Evolutionary conservation across 2,329 filamentous ascomycete genomes (phyloP).

Genomic region (Aspergillus fumigatus): DNA sequence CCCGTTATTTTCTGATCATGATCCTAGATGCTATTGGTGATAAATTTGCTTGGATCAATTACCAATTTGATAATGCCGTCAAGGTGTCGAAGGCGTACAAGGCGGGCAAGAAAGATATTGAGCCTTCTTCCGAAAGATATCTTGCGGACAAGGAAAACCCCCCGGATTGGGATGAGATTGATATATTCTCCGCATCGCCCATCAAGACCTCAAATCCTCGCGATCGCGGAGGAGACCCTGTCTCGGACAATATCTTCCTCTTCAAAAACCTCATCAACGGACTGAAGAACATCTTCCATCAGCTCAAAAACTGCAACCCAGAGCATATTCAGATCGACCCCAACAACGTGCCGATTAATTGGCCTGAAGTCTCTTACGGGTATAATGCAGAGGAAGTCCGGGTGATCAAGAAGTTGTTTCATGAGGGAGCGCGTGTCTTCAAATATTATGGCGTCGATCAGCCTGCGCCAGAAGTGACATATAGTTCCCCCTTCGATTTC

Average conservation of each 20-base stretch:
- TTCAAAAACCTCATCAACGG: slow-evolving; percentile 97
- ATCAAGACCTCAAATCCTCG: slow-evolving; percentile 93
- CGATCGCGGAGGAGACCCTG: slow-evolving; percentile 82
- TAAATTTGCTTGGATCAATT: slow-evolving; percentile 97
- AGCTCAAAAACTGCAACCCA: slow-evolving; percentile 85
- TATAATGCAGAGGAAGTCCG: slow-evolving; percentile 97
- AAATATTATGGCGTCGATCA: slow-evolving; percentile 94
- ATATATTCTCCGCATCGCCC: slow-evolving; percentile 93
- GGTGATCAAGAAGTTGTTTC: slow-evolving; percentile 94
- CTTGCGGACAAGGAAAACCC: slow-evolving; percentile 74
- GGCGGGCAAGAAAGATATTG: slow-evolving; percentile 63
- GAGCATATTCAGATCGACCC: slow-evolving; percentile 64
- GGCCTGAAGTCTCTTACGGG: slow-evolving; percentile 92
- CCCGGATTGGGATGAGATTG: slow-evolving; percentile 96
- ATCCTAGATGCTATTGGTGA: slow-evolving; percentile 97
- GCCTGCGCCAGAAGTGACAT: slow-evolving; percentile 64
- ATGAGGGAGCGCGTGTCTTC: slow-evolving; percentile 93
- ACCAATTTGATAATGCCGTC: slow-evolving; percentile 89
- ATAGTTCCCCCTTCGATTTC: slow-evolving; percentile 80
- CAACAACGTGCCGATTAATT: slow-evolving; percentile 76
- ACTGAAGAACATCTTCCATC: slow-evolving; percentile 93
- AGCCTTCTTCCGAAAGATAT: slow-evolving; percentile 69
- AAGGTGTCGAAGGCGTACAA: slow-evolving; percentile 88
- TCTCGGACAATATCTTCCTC: slow-evolving; percentile 94
- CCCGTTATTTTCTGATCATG: slow-evolving; percentile 92